Evolutionary conservation across 2,329 filamentous ascomycete genomes (phyloP).

Genomic region (Orbilia javanica): DNA sequence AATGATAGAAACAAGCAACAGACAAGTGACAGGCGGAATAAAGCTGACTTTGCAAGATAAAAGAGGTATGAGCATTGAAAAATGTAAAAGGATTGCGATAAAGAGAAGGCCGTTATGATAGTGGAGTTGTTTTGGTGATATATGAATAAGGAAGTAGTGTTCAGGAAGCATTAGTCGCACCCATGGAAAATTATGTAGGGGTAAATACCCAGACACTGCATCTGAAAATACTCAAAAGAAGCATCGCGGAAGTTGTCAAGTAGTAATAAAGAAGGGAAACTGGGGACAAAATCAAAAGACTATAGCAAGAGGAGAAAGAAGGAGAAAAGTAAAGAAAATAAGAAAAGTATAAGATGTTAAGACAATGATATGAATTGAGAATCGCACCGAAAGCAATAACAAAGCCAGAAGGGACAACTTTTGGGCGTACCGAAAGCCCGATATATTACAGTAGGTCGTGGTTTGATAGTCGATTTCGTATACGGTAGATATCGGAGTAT

Average conservation of each 20-base stretch:
- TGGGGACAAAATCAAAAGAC: background rate
- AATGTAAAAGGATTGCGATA: too few species aligned
- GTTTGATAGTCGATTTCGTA: conserved; percentile 17
- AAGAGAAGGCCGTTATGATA: conserved; percentile 51
- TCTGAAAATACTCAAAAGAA: background rate
- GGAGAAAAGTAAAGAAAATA: background rate
- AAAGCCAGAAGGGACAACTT: conserved; percentile 41
- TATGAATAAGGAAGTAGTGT: conserved; percentile 11
- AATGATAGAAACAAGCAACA: conserved; percentile 1
- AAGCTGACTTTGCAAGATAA: conserved; percentile 15
- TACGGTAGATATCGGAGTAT: conserved; percentile 40
- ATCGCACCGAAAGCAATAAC: conserved; percentile 42
- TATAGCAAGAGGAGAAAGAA: background rate
- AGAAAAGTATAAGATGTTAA: conserved; percentile 36
- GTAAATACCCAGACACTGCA: conserved; percentile 2
- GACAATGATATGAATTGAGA: conserved; percentile 43
- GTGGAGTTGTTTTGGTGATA: conserved; percentile 53
- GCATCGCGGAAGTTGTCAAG: background rate
- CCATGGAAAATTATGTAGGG: conserved; percentile 23
- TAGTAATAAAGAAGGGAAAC: background rate
- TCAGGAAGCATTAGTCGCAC: conserved; percentile 16
- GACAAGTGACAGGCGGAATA: conserved; percentile 3
- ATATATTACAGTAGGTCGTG: conserved; percentile 53
- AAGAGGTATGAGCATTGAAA: too few species aligned
- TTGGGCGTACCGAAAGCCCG: conserved; percentile 39